Percentiles rank a stretch among this genome's conserved stretches.
Conservation (phyloP, 2,329 filamentous ascomycete genomes). For the Ophiostoma piceae region DNA sequence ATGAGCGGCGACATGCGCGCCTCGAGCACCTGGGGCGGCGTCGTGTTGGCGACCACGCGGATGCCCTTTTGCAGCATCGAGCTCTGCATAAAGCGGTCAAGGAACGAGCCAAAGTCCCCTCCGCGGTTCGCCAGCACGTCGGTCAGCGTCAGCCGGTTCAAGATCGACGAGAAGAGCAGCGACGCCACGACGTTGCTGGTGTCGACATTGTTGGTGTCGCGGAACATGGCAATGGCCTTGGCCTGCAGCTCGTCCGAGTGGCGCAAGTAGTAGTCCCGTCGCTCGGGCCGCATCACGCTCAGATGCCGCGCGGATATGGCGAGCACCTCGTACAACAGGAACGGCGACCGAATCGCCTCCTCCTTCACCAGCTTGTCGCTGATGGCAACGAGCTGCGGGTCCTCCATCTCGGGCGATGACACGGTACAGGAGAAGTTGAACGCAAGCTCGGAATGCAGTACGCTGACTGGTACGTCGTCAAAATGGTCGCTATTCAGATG, state of each 20-base stretch:
- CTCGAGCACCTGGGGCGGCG: slow-evolving; percentile 36
- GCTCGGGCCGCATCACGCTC: slow-evolving; percentile 30
- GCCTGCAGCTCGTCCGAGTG: slow-evolving; percentile 44
- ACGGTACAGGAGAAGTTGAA: slow-evolving; percentile 29
- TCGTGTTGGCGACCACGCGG: slow-evolving; percentile 35
- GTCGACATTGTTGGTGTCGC: slow-evolving; percentile 29
- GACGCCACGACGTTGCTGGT: slow-evolving; percentile 31
- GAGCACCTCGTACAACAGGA: slow-evolving; percentile 38
- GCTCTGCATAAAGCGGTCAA: slow-evolving; percentile 41
- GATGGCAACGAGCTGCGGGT: slow-evolving; percentile 21
- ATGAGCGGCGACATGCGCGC: slow-evolving; percentile 36
- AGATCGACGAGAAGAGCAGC: slow-evolving; percentile 42
- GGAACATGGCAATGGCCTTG: slow-evolving; percentile 39
- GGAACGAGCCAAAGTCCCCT: slow-evolving; percentile 38
- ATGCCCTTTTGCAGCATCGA: slow-evolving; percentile 42
- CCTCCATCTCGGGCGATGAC: slow-evolving; percentile 25
- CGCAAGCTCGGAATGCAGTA: slow-evolving; percentile 32
- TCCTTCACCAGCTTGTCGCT: slow-evolving; percentile 26
- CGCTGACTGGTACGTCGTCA: slow-evolving; percentile 26
- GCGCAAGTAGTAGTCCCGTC: slow-evolving; percentile 32
- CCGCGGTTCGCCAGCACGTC: slow-evolving; percentile 41
- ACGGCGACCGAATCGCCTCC: slow-evolving; percentile 32
- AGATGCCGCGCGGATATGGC: slow-evolving; percentile 39
- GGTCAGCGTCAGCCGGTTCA: slow-evolving; percentile 46
- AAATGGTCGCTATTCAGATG: slow-evolving; percentile 17